These are phyloP conservation scores for Microcos paniculata DNA, from an alignment of 345 rosid species.

Conservation along the genomic window DNA sequence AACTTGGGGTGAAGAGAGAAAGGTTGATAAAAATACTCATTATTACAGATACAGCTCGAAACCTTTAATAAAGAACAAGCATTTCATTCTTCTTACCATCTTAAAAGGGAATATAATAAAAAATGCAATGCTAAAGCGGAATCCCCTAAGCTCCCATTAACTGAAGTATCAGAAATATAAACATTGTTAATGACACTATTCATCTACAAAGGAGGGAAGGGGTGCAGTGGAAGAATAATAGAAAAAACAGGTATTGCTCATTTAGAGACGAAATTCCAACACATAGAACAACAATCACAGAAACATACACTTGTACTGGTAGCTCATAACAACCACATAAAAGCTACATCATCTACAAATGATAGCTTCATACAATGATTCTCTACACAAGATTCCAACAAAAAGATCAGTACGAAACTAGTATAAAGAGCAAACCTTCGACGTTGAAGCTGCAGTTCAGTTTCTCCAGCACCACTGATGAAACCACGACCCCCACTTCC, in stretches of 20 bases:
- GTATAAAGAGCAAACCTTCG: constrained; percentile 52
- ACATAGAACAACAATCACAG: background rate
- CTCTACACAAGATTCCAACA: background rate
- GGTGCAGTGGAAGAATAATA: background rate
- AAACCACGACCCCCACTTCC: constrained; percentile 92
- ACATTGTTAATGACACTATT: constrained; percentile 3
- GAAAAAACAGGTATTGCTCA: background rate
- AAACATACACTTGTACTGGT: background rate
- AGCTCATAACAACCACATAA: background rate
- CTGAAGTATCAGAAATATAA: background rate
- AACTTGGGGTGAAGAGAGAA: background rate
- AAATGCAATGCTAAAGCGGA: background rate
- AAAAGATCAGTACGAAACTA: background rate
- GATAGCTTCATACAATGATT: background rate
- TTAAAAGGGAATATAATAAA: background rate
- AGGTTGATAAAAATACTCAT: background rate
- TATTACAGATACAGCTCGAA: background rate
- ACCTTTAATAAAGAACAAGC: background rate
- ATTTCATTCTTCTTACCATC: background rate
- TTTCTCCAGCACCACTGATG: constrained; percentile 97
- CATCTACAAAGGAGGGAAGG: background rate
- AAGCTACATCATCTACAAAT: background rate
- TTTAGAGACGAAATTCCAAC: background rate
- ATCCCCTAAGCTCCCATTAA: background rate
- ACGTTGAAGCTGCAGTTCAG: constrained; percentile 96